Conservation (phyloP, 306 rosid species). For the Dicorynia guianensis region DNA sequence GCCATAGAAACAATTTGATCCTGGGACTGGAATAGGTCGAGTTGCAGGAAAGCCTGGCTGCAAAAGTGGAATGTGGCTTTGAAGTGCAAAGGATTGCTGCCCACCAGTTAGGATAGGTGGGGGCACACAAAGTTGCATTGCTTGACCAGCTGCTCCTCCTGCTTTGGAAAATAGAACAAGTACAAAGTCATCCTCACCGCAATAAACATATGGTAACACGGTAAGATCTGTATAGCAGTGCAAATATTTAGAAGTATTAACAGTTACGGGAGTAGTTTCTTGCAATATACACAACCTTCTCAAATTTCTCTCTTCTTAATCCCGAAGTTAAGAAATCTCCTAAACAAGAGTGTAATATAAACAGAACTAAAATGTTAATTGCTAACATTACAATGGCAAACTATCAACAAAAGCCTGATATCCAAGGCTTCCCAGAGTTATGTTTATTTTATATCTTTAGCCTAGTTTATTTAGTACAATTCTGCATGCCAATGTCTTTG, state of each 20-base stretch:
- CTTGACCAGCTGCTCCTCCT: constrained; percentile 67
- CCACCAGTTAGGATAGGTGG: constrained; percentile 56
- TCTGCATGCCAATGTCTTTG: not conserved
- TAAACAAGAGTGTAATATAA: not conserved
- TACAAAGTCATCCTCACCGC: too few species aligned
- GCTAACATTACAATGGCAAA: not conserved
- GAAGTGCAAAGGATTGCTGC: constrained; percentile 70
- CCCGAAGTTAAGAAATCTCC: not conserved
- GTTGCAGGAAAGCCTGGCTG: constrained; percentile 62
- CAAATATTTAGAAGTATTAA: too few species aligned
- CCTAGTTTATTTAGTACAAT: not conserved
- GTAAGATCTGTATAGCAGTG: too few species aligned
- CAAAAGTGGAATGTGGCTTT: constrained; percentile 62
- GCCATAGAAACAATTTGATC: constrained; percentile 56
- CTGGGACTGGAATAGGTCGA: constrained; percentile 63
- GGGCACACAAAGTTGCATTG: constrained; percentile 67
- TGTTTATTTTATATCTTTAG: not conserved
- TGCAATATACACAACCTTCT: too few species aligned
- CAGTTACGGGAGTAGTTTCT: too few species aligned
- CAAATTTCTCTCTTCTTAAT: too few species aligned
- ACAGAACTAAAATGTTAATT: not conserved
- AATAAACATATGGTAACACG: too few species aligned
- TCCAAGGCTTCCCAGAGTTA: not conserved
- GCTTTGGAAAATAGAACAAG: constrained; percentile 40
- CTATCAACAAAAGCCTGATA: not conserved